phyloP scores from a whole-genome alignment of 371 early-diverging fungal genomes.

The Mucor racemosus region DNA sequence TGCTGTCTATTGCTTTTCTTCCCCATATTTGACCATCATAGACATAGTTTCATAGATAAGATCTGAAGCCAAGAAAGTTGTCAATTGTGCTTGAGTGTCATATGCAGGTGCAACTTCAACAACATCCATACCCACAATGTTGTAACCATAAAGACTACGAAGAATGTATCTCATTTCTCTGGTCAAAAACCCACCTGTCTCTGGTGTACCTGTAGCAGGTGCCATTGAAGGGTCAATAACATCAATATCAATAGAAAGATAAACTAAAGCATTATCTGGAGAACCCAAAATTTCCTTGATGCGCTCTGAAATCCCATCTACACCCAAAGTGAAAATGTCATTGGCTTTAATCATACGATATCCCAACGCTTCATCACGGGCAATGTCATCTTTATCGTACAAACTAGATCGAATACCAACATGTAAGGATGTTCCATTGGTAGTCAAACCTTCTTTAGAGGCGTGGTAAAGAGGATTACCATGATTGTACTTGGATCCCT shows the following conservation, averaged over 20 bases:
- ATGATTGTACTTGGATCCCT: slow-evolving; percentile 42
- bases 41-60: slow-evolving; percentile 50
- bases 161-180: slow-evolving; percentile 55
- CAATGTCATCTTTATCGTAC: slow-evolving; percentile 42
- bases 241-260: slow-evolving; percentile 59
- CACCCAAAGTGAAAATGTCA: slow-evolving; percentile 52
- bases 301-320: slow-evolving; percentile 48
- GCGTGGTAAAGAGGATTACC: slow-evolving; percentile 57
- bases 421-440: slow-evolving; percentile 55
- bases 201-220: slow-evolving; percentile 60
- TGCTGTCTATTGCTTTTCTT: not conserved
- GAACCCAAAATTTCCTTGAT: slow-evolving; percentile 50
- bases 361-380: slow-evolving; percentile 47
- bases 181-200: slow-evolving; percentile 55
- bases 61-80: slow-evolving; percentile 50
- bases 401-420: slow-evolving; percentile 56
- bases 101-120: slow-evolving; percentile 59
- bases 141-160: slow-evolving; percentile 47
- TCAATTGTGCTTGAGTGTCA: slow-evolving; percentile 57
- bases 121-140: slow-evolving; percentile 51
- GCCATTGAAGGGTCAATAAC: slow-evolving; percentile 58
- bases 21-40: slow-evolving; percentile 51
- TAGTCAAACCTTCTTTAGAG: slow-evolving; percentile 51
- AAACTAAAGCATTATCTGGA: slow-evolving; percentile 38
- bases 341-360: slow-evolving; percentile 54